phyloP scores from a whole-genome alignment of 2,329 filamentous ascomycete species.

The Didymella lethalis region DNA sequence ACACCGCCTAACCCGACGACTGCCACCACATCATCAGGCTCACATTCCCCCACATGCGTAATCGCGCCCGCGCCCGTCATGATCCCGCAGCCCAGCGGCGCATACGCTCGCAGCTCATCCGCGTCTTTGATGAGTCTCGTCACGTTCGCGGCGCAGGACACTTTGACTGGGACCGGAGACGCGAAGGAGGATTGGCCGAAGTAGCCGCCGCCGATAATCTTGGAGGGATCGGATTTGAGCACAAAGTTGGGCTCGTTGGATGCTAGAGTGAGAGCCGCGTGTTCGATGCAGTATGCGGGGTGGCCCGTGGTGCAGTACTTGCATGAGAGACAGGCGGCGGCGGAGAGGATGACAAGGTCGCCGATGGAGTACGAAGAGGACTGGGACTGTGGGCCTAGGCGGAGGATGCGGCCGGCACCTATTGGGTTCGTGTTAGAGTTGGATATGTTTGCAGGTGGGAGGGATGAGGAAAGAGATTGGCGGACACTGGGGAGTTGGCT shows the following conservation, averaged over 20 bases:
- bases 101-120: conserved; percentile 53
- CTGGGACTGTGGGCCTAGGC: conserved; percentile 49
- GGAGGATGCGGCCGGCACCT: conserved; percentile 59
- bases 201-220: conserved; percentile 53
- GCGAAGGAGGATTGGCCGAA: conserved; percentile 60
- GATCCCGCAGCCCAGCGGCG: conserved; percentile 57
- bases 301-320: conserved; percentile 56
- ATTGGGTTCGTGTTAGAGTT: background rate
- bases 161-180: conserved; percentile 50
- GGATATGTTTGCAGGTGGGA: background rate
- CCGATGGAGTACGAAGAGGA: conserved; percentile 53
- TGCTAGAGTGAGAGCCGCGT: conserved; percentile 32
- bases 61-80: conserved; percentile 57
- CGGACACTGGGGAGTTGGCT: too few species aligned
- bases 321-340: conserved; percentile 57
- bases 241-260: conserved; percentile 57
- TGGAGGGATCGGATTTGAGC: conserved; percentile 22
- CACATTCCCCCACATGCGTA: conserved; percentile 50
- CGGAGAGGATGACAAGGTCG: conserved; percentile 60
- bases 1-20: conserved; percentile 58
- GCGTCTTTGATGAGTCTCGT: conserved; percentile 47
- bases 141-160: conserved; percentile 56
- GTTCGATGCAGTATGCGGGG: conserved; percentile 59
- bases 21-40: conserved; percentile 49
- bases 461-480: background rate